A percentile compares a stretch with the other conserved stretches of the same genome.
phyloP scores from a whole-genome alignment of 768 basidiomycete species.

The Naematelia encephala region DNA sequence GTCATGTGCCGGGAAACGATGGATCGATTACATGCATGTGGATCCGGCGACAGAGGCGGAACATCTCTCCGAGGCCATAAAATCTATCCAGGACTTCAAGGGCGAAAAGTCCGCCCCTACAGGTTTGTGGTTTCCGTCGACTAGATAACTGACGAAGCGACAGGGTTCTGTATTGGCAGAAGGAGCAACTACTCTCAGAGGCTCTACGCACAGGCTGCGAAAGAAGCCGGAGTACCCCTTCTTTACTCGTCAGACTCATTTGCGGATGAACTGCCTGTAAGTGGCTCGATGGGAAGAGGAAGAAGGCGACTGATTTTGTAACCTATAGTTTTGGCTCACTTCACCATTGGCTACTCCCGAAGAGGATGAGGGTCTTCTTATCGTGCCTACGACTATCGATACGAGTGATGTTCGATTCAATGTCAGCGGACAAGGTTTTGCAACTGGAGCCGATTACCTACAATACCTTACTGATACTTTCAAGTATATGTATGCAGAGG shows the following conservation, averaged over 20 bases:
- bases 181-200: slow-evolving; percentile 14
- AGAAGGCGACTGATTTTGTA: neutral
- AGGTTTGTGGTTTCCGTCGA: slow-evolving; percentile 3
- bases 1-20: slow-evolving; percentile 12
- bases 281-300: neutral
- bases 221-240: slow-evolving; percentile 19
- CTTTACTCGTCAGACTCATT: slow-evolving; percentile 23
- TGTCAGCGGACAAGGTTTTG: slow-evolving; percentile 12
- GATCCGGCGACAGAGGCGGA: slow-evolving; percentile 8
- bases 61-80: slow-evolving; percentile 12
- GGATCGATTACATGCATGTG: slow-evolving; percentile 17
- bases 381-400: slow-evolving; percentile 28
- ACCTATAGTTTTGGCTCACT: slow-evolving; percentile 11
- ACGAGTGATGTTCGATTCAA: slow-evolving; percentile 21
- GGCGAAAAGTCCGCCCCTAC: slow-evolving; percentile 9
- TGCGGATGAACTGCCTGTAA: slow-evolving; percentile 12
- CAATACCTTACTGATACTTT: slow-evolving; percentile 15
- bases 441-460: slow-evolving; percentile 12
- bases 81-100: neutral
- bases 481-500: slow-evolving; percentile 7
- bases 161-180: slow-evolving; percentile 14
- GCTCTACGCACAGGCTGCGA: slow-evolving; percentile 13
- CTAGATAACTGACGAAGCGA: neutral
- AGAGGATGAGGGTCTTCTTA: slow-evolving; percentile 19
- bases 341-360: slow-evolving; percentile 7